These are phyloP conservation scores for Capsella rubella DNA, from an alignment of 441 rosid species.

Conservation along the genomic window DNA sequence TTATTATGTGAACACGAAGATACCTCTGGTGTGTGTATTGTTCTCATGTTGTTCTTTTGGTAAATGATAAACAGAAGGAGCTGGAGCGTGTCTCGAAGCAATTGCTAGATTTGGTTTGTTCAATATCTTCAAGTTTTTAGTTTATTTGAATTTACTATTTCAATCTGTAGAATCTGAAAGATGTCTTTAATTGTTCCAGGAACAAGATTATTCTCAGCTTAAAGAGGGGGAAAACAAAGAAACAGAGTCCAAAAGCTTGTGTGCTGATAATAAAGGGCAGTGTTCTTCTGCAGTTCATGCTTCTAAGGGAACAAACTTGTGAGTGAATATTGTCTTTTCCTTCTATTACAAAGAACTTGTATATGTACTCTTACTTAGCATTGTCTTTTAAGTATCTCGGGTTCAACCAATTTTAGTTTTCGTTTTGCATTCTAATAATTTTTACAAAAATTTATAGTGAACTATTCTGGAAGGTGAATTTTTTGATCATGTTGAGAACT, in stretches of 20 bases:
- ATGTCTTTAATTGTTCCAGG: conserved; percentile 53
- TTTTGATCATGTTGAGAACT: neutral
- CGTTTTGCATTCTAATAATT: neutral
- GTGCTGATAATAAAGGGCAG: conserved; percentile 36
- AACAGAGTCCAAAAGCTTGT: conserved; percentile 35
- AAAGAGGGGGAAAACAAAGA: conserved; percentile 55
- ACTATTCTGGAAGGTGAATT: conserved; percentile 14
- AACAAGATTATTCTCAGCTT: conserved; percentile 63
- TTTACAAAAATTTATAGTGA: neutral
- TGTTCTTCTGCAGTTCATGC: conserved; percentile 29
- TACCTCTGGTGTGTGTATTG: neutral
- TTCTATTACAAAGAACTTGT: neutral
- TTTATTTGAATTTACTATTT: neutral
- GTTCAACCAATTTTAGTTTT: neutral
- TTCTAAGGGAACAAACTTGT: conserved; percentile 45
- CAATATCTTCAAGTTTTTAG: neutral
- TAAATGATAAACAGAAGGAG: conserved; percentile 61
- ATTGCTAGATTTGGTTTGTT: conserved; percentile 52
- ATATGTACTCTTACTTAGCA: neutral
- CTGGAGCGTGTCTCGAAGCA: conserved; percentile 61
- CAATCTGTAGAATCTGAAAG: neutral
- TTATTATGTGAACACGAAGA: neutral
- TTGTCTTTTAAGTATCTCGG: neutral
- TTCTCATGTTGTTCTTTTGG: conserved; percentile 12
- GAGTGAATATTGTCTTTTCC: conserved; percentile 41